phyloP scores from a whole-genome alignment of 768 basidiomycete genomes.

The Macrolepiota dolichaula region DNA sequence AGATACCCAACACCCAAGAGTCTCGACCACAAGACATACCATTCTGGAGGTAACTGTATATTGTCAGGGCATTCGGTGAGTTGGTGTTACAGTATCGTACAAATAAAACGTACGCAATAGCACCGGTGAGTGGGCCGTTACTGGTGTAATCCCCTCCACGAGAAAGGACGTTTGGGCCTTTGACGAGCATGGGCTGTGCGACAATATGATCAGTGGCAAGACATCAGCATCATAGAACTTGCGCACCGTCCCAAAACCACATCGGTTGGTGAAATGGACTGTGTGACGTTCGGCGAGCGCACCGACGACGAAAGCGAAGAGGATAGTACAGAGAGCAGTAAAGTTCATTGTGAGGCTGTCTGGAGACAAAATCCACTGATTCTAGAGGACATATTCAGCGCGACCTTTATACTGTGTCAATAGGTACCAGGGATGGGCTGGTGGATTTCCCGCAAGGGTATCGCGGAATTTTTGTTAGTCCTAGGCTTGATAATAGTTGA shows the following conservation, averaged over 20 bases:
- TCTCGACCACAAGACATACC: not conserved
- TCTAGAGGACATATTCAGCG: too few species aligned
- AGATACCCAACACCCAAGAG: too few species aligned
- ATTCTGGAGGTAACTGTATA: slow-evolving; percentile 3
- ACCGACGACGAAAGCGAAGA: slow-evolving; percentile 18
- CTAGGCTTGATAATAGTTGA: not conserved
- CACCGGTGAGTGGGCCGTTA: slow-evolving; percentile 26
- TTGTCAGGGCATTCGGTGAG: not conserved
- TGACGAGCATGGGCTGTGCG: slow-evolving; percentile 23
- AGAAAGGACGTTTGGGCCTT: slow-evolving; percentile 25
- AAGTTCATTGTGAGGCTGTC: not conserved
- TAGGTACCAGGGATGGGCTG: too few species aligned
- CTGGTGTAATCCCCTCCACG: slow-evolving; percentile 25
- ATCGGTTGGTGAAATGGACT: slow-evolving; percentile 34
- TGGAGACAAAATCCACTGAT: too few species aligned
- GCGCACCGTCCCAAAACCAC: slow-evolving; percentile 28
- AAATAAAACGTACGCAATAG: slow-evolving; percentile 28
- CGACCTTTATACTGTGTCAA: too few species aligned
- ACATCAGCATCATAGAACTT: not conserved
- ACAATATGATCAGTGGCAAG: not conserved
- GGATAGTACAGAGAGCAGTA: slow-evolving; percentile 12
- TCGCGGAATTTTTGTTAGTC: not conserved
- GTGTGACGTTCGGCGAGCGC: slow-evolving; percentile 30
- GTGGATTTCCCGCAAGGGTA: too few species aligned
- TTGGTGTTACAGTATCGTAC: too few species aligned